Percentiles rank a stretch among this genome's conserved stretches.
phyloP scores from a whole-genome alignment of 2,329 filamentous ascomycete species.

The Venturia aucupariae region DNA sequence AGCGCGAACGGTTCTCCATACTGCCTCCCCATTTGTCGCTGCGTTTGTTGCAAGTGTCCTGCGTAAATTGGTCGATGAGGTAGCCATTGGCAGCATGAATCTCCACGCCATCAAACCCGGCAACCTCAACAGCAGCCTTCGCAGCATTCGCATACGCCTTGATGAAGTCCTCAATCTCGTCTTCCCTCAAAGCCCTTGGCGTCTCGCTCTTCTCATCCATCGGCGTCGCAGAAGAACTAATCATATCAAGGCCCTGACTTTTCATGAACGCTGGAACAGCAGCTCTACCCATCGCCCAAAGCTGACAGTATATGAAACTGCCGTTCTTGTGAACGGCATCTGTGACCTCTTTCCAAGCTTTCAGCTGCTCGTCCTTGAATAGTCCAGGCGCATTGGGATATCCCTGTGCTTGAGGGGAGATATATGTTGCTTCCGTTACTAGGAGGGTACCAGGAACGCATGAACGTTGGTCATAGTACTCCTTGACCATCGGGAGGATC shows the following conservation, averaged over 20 bases:
- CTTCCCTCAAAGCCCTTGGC: constrained; percentile 28
- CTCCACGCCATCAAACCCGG: constrained; percentile 54
- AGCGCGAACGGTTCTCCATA: constrained; percentile 41
- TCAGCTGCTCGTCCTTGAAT: constrained; percentile 47
- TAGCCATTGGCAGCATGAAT: constrained; percentile 41
- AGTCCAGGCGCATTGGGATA: constrained; percentile 49
- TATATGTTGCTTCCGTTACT: constrained; percentile 50
- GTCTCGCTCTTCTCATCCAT: constrained; percentile 27
- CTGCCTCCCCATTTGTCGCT: constrained; percentile 41
- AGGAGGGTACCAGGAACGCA: constrained; percentile 46
- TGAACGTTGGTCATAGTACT: constrained; percentile 42
- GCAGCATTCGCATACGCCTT: constrained; percentile 34
- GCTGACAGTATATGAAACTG: constrained; percentile 51
- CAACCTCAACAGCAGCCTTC: constrained; percentile 34
- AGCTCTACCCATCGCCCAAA: constrained; percentile 53
- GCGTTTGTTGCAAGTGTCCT: constrained; percentile 46
- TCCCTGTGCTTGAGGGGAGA: constrained; percentile 37
- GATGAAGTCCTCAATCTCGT: constrained; percentile 31
- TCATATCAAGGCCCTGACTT: constrained; percentile 23
- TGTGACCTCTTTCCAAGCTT: constrained; percentile 51
- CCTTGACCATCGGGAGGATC: constrained; percentile 10
- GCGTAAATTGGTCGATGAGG: constrained; percentile 54
- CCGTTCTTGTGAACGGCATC: constrained; percentile 55
- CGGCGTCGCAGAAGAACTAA: constrained; percentile 26
- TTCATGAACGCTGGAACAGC: constrained; percentile 32